These are phyloP conservation scores for Cyclostephanos tholiformis DNA, from an alignment of 108 stramenopile species.

Conservation along the genomic window DNA sequence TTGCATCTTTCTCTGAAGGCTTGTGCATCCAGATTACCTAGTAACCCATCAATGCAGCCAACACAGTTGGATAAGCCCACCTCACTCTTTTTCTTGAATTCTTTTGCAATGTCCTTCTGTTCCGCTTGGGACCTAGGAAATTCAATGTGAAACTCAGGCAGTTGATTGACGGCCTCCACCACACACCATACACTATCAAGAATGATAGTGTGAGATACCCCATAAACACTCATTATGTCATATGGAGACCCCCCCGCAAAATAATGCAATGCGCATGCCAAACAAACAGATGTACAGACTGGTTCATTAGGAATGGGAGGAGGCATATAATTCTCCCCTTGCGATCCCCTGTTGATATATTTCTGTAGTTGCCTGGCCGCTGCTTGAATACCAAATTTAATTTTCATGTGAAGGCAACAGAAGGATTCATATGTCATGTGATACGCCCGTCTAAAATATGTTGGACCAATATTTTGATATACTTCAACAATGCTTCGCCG, in stretches of 20 bases:
- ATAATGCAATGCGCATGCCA: conserved; percentile 24
- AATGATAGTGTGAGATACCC: conserved; percentile 13
- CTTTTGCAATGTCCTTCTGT: conserved; percentile 34
- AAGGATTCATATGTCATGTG: too few species aligned
- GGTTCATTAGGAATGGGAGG: conserved; percentile 21
- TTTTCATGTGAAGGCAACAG: neutral
- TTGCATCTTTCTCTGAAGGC: conserved; percentile 19
- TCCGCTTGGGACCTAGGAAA: conserved; percentile 11
- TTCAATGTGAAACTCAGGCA: conserved; percentile 11
- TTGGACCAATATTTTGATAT: too few species aligned
- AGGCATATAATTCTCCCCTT: neutral
- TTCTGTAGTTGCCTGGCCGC: neutral
- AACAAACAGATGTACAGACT: conserved; percentile 7
- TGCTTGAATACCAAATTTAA: too few species aligned
- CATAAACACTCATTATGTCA: too few species aligned
- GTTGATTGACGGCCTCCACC: conserved; percentile 15
- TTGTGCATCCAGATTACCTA: conserved; percentile 42
- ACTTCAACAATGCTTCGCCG: too few species aligned
- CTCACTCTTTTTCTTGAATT: conserved; percentile 18
- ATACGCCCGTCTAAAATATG: neutral
- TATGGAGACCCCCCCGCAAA: conserved; percentile 34
- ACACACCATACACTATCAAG: conserved; percentile 19
- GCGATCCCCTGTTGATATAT: neutral
- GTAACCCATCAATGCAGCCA: conserved; percentile 48
- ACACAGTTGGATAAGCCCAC: conserved; percentile 28